Percentiles rank a stretch among this genome's conserved stretches.
Conservation (phyloP, 352 stramenopile species). For the Phytophthora pinifolia region DNA sequence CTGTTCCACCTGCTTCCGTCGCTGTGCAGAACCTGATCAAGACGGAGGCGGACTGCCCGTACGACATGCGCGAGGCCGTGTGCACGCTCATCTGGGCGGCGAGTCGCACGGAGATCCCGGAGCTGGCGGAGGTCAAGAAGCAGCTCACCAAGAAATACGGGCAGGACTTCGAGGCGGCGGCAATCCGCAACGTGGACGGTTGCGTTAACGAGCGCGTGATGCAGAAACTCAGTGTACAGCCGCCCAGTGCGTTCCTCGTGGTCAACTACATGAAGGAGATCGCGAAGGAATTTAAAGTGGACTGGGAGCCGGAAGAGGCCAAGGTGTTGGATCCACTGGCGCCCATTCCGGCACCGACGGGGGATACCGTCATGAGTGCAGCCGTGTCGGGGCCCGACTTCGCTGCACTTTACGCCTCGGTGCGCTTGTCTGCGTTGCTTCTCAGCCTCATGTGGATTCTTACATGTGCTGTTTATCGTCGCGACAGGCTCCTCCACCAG, state of each 20-base stretch:
- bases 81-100: slow-evolving; percentile 95
- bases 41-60: slow-evolving; percentile 90
- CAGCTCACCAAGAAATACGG: slow-evolving; percentile 89
- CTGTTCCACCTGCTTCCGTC: slow-evolving; percentile 3
- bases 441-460: not conserved
- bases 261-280: slow-evolving; percentile 97
- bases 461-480: not conserved
- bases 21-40: slow-evolving; percentile 83
- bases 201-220: slow-evolving; percentile 93
- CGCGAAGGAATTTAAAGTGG: slow-evolving; percentile 94
- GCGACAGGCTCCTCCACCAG: slow-evolving; percentile 42
- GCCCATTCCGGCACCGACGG: slow-evolving; percentile 90
- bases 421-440: slow-evolving; percentile 24
- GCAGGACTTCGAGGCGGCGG: slow-evolving; percentile 85
- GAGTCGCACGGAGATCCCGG: slow-evolving; percentile 90
- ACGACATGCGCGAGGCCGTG: slow-evolving; percentile 92
- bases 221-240: slow-evolving; percentile 92
- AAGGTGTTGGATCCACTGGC: slow-evolving; percentile 77
- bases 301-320: slow-evolving; percentile 89
- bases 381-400: slow-evolving; percentile 85
- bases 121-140: slow-evolving; percentile 91
- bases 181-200: slow-evolving; percentile 84
- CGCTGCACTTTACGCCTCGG: slow-evolving; percentile 67
- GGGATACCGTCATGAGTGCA: slow-evolving; percentile 76
- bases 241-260: slow-evolving; percentile 93